Evolutionary conservation across 805 yeast genomes (phyloP), one percentile per base, ranked within the genome.

Genomic region (Candida ficus): DNA sequence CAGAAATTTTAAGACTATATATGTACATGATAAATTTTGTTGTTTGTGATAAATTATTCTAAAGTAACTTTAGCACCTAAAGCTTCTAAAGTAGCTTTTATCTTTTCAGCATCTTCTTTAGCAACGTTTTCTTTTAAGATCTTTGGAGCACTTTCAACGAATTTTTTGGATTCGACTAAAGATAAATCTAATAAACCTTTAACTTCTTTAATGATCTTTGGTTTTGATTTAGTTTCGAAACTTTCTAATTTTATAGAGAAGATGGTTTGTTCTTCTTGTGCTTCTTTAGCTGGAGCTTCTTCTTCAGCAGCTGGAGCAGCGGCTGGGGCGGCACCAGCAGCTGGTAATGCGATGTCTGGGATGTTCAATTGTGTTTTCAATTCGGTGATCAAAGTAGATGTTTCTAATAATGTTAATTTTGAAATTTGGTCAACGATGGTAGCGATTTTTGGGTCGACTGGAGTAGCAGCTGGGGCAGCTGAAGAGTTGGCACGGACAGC

Each of bases 71-170:
- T 93, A 50, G 95, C 99, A 64, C 99, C 99, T 56, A 91, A 76
- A 39, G 79, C 93, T 71, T 93, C 99, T 61, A 93, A 75, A 47
- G 95, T 80, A 46, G 85, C 73, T 74, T 93, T 91, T 63, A 93
- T 83, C 76, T 90, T 89, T 58, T 91, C 97, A 52, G 98, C 98
- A 57, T 93, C 99, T 62, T 87, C 99, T 75, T 93, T 93, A 47
- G 95, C 83, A 46, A 93, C 89, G 56, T 89, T 88, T 57, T 93
- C 99, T 72, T 93, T 93, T 65, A 93, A 73, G 34, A 85, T 73
- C 75, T 93, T 93, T 55, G 99, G 99, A 47, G 99, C 98, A 57
- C 88, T 69, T 73, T 93, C 99, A 43, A 93, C 99, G 52, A 93
- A 86, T 71, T 93, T 93, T 80, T 93, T 93, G 47, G 97, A 86